Percentiles rank a stretch among this genome's conserved stretches.
These are phyloP conservation scores for Russula virescens DNA, from an alignment of 768 basidiomycete species.

Conservation along the genomic window DNA sequence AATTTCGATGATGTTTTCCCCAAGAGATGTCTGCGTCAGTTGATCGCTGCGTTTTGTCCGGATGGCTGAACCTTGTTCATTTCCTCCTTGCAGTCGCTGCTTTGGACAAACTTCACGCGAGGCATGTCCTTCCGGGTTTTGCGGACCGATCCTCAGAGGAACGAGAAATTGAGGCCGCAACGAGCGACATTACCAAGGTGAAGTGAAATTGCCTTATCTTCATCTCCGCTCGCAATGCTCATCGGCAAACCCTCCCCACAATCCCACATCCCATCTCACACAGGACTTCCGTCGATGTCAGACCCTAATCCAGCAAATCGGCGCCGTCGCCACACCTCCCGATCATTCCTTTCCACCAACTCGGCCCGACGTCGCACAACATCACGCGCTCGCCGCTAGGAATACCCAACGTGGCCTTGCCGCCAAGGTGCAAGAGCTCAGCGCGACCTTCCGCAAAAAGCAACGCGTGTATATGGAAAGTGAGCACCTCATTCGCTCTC, in stretches of 20 bases:
- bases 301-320: conserved; percentile 70
- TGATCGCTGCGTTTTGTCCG: conserved; percentile 19
- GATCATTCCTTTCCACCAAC: conserved; percentile 62
- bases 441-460: conserved; percentile 91
- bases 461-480: conserved; percentile 98
- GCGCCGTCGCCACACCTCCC: conserved; percentile 34
- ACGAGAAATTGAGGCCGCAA: conserved; percentile 83
- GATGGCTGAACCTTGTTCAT: conserved; percentile 23
- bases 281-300: conserved; percentile 41
- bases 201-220: conserved; percentile 26
- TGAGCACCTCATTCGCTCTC: conserved; percentile 40
- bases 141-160: conserved; percentile 93
- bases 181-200: conserved; percentile 84
- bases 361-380: conserved; percentile 38
- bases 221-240: conserved; percentile 10
- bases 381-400: conserved; percentile 66
- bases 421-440: conserved; percentile 92
- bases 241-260: background rate
- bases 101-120: conserved; percentile 94
- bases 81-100: conserved; percentile 53
- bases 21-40: conserved; percentile 17
- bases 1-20: conserved; percentile 5
- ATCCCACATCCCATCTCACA: conserved; percentile 18
- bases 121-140: conserved; percentile 93
- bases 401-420: conserved; percentile 95